A percentile compares a stretch with the other conserved stretches of the same genome.
phyloP scores from a whole-genome alignment of 768 basidiomycete genomes.

The Favolaschia claudopus region DNA sequence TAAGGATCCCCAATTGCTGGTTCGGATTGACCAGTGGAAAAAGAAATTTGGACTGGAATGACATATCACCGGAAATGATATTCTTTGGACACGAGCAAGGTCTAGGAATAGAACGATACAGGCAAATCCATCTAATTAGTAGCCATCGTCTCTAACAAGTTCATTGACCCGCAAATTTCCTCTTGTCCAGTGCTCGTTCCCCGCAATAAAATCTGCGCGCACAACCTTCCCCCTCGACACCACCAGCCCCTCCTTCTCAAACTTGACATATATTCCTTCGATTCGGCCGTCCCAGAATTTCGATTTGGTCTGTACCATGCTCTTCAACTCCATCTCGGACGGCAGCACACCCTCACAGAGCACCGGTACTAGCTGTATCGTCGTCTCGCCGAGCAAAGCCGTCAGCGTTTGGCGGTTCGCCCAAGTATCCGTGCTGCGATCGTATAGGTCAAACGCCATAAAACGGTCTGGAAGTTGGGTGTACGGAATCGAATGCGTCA shows the following conservation, averaged over 20 bases:
- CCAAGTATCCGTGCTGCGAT: conserved; percentile 54
- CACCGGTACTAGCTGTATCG: conserved; percentile 52
- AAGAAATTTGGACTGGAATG: too few species aligned
- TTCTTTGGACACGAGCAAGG: too few species aligned
- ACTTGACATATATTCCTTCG: conserved; percentile 67
- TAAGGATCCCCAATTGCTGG: too few species aligned
- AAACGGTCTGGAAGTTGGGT: conserved; percentile 61
- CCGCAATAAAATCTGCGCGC: conserved; percentile 65
- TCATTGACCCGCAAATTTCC: conserved; percentile 48
- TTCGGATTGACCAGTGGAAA: too few species aligned
- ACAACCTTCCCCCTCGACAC: conserved; percentile 62
- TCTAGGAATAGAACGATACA: too few species aligned
- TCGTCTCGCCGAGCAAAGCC: conserved; percentile 44
- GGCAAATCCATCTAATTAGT: conserved; percentile 17
- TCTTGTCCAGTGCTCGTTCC: conserved; percentile 68
- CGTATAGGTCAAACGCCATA: conserved; percentile 67
- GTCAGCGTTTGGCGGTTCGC: conserved; percentile 44
- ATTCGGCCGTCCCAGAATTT: conserved; percentile 55
- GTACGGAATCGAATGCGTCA: conserved; percentile 68
- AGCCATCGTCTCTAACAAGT: conserved; percentile 23
- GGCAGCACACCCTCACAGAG: conserved; percentile 53
- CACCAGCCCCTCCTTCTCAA: conserved; percentile 51
- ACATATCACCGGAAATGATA: too few species aligned
- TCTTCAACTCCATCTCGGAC: conserved; percentile 44
- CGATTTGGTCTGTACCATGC: conserved; percentile 55